Percentiles rank a stretch among this genome's conserved stretches.
Conservation (phyloP, 257 asterid species). For the Solanum appendiculatum region DNA sequence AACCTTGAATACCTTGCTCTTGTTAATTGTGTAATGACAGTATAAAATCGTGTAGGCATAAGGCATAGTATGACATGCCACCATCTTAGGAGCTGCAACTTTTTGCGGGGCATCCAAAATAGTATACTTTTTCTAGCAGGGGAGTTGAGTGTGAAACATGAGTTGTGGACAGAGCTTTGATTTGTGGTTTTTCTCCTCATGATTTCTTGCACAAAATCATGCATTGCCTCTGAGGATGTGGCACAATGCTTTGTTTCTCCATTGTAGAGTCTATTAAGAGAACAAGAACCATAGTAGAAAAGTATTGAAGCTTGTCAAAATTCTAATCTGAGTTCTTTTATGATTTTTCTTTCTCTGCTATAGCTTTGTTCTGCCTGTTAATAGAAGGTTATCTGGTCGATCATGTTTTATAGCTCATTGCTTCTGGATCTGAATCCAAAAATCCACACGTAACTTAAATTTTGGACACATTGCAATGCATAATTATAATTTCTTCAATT, state of each 20-base stretch:
- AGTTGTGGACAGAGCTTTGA: constrained; percentile 33
- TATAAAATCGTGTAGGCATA: constrained; percentile 56
- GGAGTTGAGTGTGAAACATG: constrained; percentile 14
- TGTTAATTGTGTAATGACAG: constrained; percentile 50
- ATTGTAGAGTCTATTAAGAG: constrained; percentile 47
- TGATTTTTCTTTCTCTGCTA: background rate
- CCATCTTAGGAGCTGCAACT: no score
- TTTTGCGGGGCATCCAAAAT: background rate
- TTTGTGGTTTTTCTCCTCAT: constrained; percentile 12
- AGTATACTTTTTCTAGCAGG: background rate
- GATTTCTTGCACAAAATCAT: background rate
- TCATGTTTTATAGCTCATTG: background rate
- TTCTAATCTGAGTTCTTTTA: background rate
- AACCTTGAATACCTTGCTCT: constrained; percentile 40
- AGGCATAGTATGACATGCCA: constrained; percentile 39
- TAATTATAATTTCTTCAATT: constrained; percentile 50
- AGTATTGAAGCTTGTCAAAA: background rate
- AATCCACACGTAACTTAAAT: background rate
- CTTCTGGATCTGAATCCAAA: background rate
- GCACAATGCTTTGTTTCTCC: constrained; percentile 65
- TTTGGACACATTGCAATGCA: background rate
- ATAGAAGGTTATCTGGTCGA: background rate
- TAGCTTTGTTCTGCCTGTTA: background rate
- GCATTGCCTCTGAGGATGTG: constrained; percentile 36
- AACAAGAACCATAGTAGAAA: constrained; percentile 8